These are phyloP conservation scores for Globisporangium yorkense DNA, from an alignment of 352 stramenopile species.

Conservation along the genomic window DNA sequence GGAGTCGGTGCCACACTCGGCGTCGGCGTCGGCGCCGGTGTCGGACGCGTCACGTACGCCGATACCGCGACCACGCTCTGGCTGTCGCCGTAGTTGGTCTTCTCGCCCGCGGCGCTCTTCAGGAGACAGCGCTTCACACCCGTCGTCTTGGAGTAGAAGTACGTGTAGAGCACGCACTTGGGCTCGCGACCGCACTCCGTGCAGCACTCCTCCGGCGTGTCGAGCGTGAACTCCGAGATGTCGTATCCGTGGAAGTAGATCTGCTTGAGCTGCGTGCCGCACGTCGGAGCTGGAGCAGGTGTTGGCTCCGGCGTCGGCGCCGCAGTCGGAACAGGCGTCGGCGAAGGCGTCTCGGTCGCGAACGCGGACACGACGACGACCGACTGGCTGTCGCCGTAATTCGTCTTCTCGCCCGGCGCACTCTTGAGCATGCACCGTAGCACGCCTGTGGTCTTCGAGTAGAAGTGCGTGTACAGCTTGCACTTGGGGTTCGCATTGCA, in stretches of 20 bases:
- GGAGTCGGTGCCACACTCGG: not conserved
- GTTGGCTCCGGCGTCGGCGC: not conserved
- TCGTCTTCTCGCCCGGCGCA: not conserved
- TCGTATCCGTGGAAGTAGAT: constrained; percentile 12
- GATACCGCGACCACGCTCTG: constrained; percentile 1
- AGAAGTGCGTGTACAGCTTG: constrained; percentile 7
- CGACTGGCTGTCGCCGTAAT: constrained; percentile 6
- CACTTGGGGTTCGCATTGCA: constrained; percentile 4
- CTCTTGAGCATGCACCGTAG: constrained; percentile 1
- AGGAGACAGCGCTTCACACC: constrained; percentile 5
- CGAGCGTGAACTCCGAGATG: constrained; percentile 3
- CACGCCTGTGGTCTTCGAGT: constrained; percentile 4
- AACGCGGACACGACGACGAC: constrained; percentile 3
- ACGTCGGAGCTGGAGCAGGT: not conserved
- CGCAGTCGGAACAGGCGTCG: not conserved
- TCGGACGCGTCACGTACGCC: constrained; percentile 1
- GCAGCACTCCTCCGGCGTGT: constrained; percentile 8
- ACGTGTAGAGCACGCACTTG: constrained; percentile 5
- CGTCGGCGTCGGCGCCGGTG: not conserved
- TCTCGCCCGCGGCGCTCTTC: constrained; percentile 5
- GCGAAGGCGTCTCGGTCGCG: not conserved
- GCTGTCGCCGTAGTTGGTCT: constrained; percentile 10
- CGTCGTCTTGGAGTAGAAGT: constrained; percentile 11
- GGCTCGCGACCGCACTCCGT: constrained; percentile 2
- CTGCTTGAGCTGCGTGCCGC: constrained; percentile 6